Conservation (phyloP, 163 green algal genomes). For the Chlorella variabilis region DNA sequence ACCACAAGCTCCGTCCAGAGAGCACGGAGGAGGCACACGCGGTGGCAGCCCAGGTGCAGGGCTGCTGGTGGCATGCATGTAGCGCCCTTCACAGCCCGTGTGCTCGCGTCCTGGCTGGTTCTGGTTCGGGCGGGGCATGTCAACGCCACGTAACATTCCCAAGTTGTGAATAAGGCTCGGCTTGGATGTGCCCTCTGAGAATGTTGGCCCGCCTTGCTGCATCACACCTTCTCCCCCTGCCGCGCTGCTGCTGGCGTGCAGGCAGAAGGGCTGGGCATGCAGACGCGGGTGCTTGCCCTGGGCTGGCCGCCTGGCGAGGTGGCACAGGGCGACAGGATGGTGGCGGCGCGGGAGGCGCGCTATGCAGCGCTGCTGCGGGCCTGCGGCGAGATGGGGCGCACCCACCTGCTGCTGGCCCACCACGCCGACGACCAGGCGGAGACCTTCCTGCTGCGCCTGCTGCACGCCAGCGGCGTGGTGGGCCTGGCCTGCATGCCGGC, state of each 20-base stretch:
- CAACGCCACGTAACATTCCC: too few species aligned
- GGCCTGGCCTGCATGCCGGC: slow-evolving; percentile 55
- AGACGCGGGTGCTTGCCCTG: slow-evolving; percentile 26
- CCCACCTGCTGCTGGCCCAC: slow-evolving; percentile 52
- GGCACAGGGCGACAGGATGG: slow-evolving; percentile 18
- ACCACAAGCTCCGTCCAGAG: slow-evolving; percentile 53
- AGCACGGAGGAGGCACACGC: slow-evolving; percentile 41
- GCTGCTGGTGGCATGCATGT: neutral
- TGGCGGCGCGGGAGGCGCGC: slow-evolving; percentile 41
- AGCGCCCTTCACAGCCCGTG: neutral
- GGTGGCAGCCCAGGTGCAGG: slow-evolving; percentile 25
- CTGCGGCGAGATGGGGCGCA: neutral
- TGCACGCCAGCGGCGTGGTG: slow-evolving; percentile 53
- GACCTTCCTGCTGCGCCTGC: slow-evolving; percentile 59
- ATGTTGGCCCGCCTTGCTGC: too few species aligned
- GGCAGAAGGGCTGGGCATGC: slow-evolving; percentile 43
- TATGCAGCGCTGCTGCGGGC: slow-evolving; percentile 41
- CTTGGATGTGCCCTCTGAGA: too few species aligned
- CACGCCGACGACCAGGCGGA: slow-evolving; percentile 65
- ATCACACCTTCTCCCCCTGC: too few species aligned
- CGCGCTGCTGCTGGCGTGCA: neutral
- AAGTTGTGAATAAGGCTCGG: too few species aligned
- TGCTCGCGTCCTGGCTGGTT: neutral
- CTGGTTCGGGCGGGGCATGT: too few species aligned
- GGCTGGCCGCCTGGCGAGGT: slow-evolving; percentile 38